Evolutionary conservation across 768 basidiomycete species (phyloP), one percentile per base, ranked within the genome.

Genomic region (Tylopilus balloui): DNA sequence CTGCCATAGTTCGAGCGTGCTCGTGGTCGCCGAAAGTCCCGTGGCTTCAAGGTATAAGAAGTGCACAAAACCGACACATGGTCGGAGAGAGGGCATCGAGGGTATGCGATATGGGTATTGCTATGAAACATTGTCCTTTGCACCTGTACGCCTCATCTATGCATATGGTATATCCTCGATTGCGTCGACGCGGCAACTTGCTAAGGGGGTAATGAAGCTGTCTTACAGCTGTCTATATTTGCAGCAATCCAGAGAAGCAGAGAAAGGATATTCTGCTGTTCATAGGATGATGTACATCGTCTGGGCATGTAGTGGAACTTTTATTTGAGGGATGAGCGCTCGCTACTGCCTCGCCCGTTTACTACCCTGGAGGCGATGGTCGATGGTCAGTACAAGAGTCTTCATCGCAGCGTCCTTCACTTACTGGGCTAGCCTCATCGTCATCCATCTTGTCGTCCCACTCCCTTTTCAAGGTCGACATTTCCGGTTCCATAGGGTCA

Each of bases 1-100:
- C 23, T 15, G 46, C 49, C 36, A 40, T 53, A 86, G 85, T 95
- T 96, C 86, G 95, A 99, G 78, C 86, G 85, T 68, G 95, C 76
- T 71, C 94, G 95, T 83, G 95, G 95, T 78, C 90, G 95, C 81
- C 84, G 95, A 88, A 90, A 92, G 83, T 93, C 91, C 48, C 87
- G 88, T 73, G 92, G 90, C 61, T 94, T 93, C 90, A 94, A 93
- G 79, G 88, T 93, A 55, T 92, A 86, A 80, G 61, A 57, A 60
- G 56, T 55, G 43, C 42, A 48, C 65, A 71, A 68, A 70, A 70
- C 53, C 61, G 60, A 60, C 62, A 57, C 55, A 53, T 48, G 47
- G 63, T 69, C 59, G 59, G 59, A 60, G 50, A 51, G 61, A 45
- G 56, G 50, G 50, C 53, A 50, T 56, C 43, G 56, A 54, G 54